Base-by-base conservation (phyloP, 1,284 basidiomycete genomes). In the Leccinum griseonigrum region DNA sequence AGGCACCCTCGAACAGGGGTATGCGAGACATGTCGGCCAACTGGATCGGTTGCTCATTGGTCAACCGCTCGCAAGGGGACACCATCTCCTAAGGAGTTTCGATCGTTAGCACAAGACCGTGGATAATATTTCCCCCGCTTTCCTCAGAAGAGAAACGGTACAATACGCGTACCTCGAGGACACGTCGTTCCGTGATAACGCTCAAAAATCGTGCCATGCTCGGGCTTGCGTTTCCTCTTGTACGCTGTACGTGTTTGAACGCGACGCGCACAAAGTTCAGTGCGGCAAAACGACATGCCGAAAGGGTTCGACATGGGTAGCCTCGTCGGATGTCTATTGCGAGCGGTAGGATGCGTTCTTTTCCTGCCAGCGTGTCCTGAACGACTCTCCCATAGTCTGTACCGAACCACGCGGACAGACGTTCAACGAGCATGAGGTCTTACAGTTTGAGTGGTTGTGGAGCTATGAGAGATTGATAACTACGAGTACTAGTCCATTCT, bases 201-300 rank as follows among this genome's bases (percentile, higher is more conserved):
- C n/a, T 26, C 54, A 66, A 55, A 58, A 60, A 69, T 26, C 59
- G 65, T 75, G 79, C 81, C 75, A 68, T 61, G 9, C 52, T 60
- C 1, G 48, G 8, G 18, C 32, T 68, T 32, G 70, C 74, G 9
- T 54, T 58, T n/a, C 74, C 56, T 40, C 58, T 60, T 7, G 75
- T 77, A 34, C 70, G 70, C 31, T 73, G 66, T 60, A 77, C 75
- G 52, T 74, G 74, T 31, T 68, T 74, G 52, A 85, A 78, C 22
- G 79, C 72, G n/a, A 68, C 53, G 2, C 70, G 70, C 52, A 59
- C 70, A 48, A 70, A 70, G 56, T 67, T 73, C 51, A 70, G 26
- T 18, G 69, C 69, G 1, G 70, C 61, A 60, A 70, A 71, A 36
- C 61, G 63, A 48, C 64, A 70, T 8, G 61, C 60, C 1, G 64